Conservation (phyloP, 176 grass and related monocot genomes). For the Avena insularis region DNA sequence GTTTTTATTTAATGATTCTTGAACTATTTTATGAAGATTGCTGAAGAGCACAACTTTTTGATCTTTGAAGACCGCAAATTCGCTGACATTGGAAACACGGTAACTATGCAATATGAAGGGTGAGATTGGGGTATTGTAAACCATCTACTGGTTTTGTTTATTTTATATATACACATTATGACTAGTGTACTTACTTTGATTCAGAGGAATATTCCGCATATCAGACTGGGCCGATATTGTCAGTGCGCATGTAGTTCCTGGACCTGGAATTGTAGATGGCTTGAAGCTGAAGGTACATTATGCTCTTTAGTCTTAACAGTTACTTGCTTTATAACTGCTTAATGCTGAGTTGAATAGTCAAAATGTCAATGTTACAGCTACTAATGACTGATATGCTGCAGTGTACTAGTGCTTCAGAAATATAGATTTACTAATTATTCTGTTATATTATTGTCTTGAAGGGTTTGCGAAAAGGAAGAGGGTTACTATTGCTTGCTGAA, state of each 20-base stretch:
- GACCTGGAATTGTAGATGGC: conserved; percentile 91
- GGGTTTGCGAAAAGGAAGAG: conserved; percentile 85
- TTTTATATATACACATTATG: background rate
- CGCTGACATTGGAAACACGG: conserved; percentile 91
- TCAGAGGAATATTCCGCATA: conserved; percentile 83
- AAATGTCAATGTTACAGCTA: conserved; percentile 5
- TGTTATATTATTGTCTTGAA: conserved; percentile 50
- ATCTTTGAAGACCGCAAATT: conserved; percentile 96
- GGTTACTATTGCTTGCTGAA: conserved; percentile 86
- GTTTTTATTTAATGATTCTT: background rate
- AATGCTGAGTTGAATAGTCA: background rate
- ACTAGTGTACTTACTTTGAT: conserved; percentile 13
- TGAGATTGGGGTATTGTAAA: conserved; percentile 38
- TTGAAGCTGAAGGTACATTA: conserved; percentile 79
- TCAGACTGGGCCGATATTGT: conserved; percentile 94
- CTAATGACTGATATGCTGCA: background rate
- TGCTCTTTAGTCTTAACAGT: conserved; percentile 1
- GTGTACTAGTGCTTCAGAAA: background rate
- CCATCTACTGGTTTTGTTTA: background rate
- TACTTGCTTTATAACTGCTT: background rate
- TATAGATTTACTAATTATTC: too few relatives aligned
- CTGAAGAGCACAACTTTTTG: conserved; percentile 82
- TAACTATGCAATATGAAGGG: conserved; percentile 98
- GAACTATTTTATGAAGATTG: conserved; percentile 66
- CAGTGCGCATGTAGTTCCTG: conserved; percentile 83